Percentiles rank a stretch among this genome's conserved stretches.
Conservation (phyloP, 1,284 basidiomycete species). For the Ceratobasidium sp. region DNA sequence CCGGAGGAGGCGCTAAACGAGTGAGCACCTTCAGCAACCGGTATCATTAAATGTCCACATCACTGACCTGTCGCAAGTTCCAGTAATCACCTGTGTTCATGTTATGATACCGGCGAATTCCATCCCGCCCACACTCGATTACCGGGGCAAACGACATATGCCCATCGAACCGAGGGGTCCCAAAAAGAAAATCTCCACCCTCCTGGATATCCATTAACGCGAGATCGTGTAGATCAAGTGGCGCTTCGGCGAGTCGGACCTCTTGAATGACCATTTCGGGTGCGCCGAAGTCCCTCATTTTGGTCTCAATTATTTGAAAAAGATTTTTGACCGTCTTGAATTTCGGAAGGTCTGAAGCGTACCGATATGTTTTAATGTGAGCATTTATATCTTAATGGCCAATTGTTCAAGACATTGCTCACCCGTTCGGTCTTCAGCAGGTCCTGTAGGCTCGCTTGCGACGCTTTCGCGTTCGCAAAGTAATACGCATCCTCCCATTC, state of each 20-base stretch:
- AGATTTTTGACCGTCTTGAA: background rate
- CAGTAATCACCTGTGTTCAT: background rate
- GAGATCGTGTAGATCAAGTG: background rate
- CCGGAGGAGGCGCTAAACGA: background rate
- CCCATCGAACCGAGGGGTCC: background rate
- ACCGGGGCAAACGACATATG: slow-evolving; percentile 7
- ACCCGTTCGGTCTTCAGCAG: background rate
- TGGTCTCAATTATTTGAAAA: background rate
- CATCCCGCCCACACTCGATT: background rate
- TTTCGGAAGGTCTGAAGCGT: background rate
- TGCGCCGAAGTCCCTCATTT: background rate
- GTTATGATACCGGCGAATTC: background rate
- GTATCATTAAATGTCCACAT: background rate
- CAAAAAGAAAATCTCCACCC: background rate
- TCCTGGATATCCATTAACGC: background rate
- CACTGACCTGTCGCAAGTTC: slow-evolving; percentile 9
- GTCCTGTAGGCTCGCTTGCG: background rate
- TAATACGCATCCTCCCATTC: slow-evolving; percentile 6
- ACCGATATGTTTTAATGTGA: too few relatives aligned
- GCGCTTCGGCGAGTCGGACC: background rate
- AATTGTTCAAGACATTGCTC: background rate
- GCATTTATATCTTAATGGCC: too few relatives aligned
- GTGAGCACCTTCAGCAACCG: background rate
- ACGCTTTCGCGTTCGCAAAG: background rate
- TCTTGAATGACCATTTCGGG: background rate